Base-by-base conservation (phyloP, 164 flowering plant species). In the Aristolochia fimbriata region DNA sequence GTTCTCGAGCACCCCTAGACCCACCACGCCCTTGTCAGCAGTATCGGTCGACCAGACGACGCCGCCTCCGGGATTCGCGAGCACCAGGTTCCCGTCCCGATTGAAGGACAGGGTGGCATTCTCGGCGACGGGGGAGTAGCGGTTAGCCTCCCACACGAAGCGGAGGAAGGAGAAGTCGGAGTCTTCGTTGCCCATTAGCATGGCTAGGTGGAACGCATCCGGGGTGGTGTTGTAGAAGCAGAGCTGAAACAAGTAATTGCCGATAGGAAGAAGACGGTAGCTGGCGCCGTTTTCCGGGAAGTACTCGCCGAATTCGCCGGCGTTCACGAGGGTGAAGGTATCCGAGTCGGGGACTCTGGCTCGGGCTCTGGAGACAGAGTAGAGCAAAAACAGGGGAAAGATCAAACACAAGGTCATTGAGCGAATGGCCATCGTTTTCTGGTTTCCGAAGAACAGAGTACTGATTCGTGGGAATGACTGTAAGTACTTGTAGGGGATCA, bases 31-130 rank as follows among this genome's bases (percentile, higher is more conserved):
- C 45, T 73, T 81, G 62, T 74, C 71, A 60, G 83, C 66, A 12
- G 89, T 83, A 64, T 55, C 51, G 21, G 80, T 73, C 60, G 81
- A 81, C 86, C 89, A 83, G 0, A 66, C 83, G 7, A 81, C 60
- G 0, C 65, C 64, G 58, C 89, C 82, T 33, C 73, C 79, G 12
- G 71, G 68, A 2, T 80, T 71, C 25, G 79, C 74, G 13, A 83
- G 63, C 31, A 81, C 83, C 0, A 83, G 76, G 65, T 83, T 81
- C 0, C 86, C 89, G n/a, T 81, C 73, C 0, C 55, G 12, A 10
- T 74, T 65, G 33, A 83, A 62, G 0, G 66, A 9, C 10, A 83
- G 58, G 19, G 78, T 72, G 56, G 84, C 84, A 24, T 75, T 76
- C 43, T 75, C 73, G 13, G 55, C 30, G 5, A 70, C 73, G 4